Conservation (phyloP, 2,329 filamentous ascomycete species). For the Didymella segeticola region DNA sequence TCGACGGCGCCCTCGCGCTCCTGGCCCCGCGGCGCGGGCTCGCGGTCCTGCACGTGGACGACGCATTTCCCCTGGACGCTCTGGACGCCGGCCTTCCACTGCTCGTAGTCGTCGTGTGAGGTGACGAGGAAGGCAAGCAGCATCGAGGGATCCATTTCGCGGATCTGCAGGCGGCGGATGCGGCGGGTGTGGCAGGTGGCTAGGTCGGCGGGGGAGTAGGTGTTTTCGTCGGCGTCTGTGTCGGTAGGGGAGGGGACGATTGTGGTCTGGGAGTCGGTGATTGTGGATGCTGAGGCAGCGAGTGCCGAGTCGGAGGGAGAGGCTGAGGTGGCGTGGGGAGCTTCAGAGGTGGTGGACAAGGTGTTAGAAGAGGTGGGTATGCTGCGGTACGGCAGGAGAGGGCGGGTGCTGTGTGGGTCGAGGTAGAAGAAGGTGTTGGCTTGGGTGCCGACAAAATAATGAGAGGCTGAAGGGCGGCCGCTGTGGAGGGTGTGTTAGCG, state of each 20-base stretch:
- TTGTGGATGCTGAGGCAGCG: slow-evolving; percentile 11
- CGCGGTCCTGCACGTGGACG: slow-evolving; percentile 79
- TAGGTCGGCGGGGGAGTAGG: slow-evolving; percentile 75
- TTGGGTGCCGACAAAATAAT: slow-evolving; percentile 76
- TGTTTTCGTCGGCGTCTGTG: too few species aligned
- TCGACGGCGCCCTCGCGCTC: slow-evolving; percentile 80
- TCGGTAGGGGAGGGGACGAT: slow-evolving; percentile 23
- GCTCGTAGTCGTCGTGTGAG: slow-evolving; percentile 80
- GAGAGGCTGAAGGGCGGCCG: slow-evolving; percentile 88
- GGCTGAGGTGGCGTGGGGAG: not conserved
- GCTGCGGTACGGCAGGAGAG: slow-evolving; percentile 71
- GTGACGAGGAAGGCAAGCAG: slow-evolving; percentile 89
- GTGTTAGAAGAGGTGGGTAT: not conserved
- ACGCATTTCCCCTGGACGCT: slow-evolving; percentile 78
- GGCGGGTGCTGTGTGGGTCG: slow-evolving; percentile 87
- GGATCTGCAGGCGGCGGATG: slow-evolving; percentile 79
- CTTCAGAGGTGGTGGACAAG: not conserved
- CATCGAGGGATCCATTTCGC: slow-evolving; percentile 98
- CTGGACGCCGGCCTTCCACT: slow-evolving; percentile 79
- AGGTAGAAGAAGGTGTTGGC: slow-evolving; percentile 89
- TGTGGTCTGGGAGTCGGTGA: slow-evolving; percentile 27
- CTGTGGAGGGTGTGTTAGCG: slow-evolving; percentile 55
- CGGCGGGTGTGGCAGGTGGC: slow-evolving; percentile 87
- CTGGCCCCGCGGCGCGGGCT: slow-evolving; percentile 59
- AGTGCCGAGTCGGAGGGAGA: slow-evolving; percentile 6